These are phyloP conservation scores for Monilinia polystroma DNA, from an alignment of 2,329 filamentous ascomycete genomes.

Conservation along the genomic window DNA sequence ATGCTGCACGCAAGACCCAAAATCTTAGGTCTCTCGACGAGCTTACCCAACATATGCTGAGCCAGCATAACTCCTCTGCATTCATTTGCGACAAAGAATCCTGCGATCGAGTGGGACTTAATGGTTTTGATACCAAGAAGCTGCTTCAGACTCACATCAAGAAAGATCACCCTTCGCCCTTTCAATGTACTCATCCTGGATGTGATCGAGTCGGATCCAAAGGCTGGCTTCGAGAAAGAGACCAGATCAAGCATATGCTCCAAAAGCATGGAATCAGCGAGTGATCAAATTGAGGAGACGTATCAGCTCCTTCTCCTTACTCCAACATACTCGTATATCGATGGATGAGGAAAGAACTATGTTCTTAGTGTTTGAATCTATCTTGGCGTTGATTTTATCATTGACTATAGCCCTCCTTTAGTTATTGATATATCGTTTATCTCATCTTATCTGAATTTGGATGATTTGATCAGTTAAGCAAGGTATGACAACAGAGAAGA, in stretches of 20 bases:
- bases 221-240: conserved; percentile 27
- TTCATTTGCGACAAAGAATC: not conserved
- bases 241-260: conserved; percentile 29
- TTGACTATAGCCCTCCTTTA: not conserved
- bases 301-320: no score
- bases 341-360: not conserved
- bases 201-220: conserved; percentile 29
- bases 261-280: not conserved
- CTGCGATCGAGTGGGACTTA: conserved; percentile 12
- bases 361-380: not conserved
- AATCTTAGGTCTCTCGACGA: conserved; percentile 1
- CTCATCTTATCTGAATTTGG: not conserved
- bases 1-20: fast-evolving
- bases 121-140: conserved; percentile 19
- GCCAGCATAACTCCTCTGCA: not conserved
- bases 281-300: no score
- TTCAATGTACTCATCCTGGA: conserved; percentile 26
- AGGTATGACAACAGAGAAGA: not conserved
- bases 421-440: not conserved
- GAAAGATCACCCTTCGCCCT: conserved; percentile 27
- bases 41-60: conserved; percentile 4
- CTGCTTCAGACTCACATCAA: conserved; percentile 27
- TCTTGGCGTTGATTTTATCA: not conserved
- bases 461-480: not conserved
- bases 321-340: not conserved